These are phyloP conservation scores for Allantophomopsis lycopodina DNA, from an alignment of 2,329 filamentous ascomycete genomes.

Conservation along the genomic window DNA sequence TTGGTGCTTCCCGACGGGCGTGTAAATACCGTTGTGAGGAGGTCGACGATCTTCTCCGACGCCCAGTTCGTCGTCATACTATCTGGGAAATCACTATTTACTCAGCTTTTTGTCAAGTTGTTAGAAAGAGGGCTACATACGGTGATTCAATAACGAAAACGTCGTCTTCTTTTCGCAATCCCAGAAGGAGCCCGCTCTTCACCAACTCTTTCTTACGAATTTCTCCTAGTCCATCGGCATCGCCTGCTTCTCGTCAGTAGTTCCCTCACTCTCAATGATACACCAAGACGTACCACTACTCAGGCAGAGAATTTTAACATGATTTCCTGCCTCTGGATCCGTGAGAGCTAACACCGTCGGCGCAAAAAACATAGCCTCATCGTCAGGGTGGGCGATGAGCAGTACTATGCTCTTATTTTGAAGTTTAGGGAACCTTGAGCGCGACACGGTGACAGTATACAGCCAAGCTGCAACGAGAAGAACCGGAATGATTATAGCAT, in stretches of 20 bases:
- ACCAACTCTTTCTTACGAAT: constrained; percentile 73
- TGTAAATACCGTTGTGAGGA: constrained; percentile 58
- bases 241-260: constrained; percentile 32
- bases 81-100: constrained; percentile 59
- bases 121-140: constrained; percentile 24
- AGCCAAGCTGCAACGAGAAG: constrained; percentile 23
- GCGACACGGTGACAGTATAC: constrained; percentile 19
- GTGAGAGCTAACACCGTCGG: constrained; percentile 80
- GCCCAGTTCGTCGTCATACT: constrained; percentile 78
- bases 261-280: background rate
- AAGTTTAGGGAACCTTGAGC: constrained; percentile 48
- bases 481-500: constrained; percentile 19
- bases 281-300: constrained; percentile 50
- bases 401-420: constrained; percentile 78
- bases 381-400: constrained; percentile 92
- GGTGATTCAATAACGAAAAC: constrained; percentile 75
- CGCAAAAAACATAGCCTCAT: constrained; percentile 99
- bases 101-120: background rate
- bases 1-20: constrained; percentile 15
- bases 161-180: constrained; percentile 61
- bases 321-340: constrained; percentile 66
- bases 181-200: constrained; percentile 65
- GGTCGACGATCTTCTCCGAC: constrained; percentile 49
- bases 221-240: constrained; percentile 78
- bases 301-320: constrained; percentile 86